Evolutionary conservation across 176 grass and related monocot genomes (phyloP).

Genomic region (Carex parvula): DNA sequence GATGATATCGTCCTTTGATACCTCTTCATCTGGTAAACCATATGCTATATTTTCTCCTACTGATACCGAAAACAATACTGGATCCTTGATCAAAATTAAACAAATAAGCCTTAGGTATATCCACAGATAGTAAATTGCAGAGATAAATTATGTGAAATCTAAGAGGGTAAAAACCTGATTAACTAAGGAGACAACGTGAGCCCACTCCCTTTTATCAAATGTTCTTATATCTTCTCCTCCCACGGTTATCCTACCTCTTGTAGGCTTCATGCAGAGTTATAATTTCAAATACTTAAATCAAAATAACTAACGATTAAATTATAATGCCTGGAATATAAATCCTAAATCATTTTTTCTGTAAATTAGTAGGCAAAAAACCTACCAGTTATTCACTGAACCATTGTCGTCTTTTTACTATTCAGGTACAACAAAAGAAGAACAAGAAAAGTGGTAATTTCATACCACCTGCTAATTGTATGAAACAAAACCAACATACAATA

Average conservation of each 20-base stretch:
- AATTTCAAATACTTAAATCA: neutral
- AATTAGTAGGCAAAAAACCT: neutral
- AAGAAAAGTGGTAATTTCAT: neutral
- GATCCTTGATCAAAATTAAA: conserved; percentile 48
- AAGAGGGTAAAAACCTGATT: conserved; percentile 58
- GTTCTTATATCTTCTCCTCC: conserved; percentile 88
- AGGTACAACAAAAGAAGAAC: neutral
- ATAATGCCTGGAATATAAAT: neutral
- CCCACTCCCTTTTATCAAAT: conserved; percentile 99
- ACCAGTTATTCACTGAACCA: neutral
- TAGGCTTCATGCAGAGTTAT: conserved; percentile 50
- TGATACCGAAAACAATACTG: conserved; percentile 83
- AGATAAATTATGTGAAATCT: neutral
- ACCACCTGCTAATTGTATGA: neutral
- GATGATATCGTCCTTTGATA: conserved; percentile 94
- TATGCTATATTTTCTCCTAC: conserved; percentile 96
- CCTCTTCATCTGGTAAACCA: conserved; percentile 81
- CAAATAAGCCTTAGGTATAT: conserved; percentile 17
- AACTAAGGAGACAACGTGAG: conserved; percentile 75
- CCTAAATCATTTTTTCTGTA: neutral
- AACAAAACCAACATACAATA: conserved; percentile 2
- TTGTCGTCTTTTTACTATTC: neutral
- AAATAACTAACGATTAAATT: neutral
- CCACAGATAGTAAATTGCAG: neutral
- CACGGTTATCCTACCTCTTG: conserved; percentile 75